These are phyloP conservation scores for Pelargonium australe DNA, from an alignment of 441 rosid genomes.

Conservation along the genomic window DNA sequence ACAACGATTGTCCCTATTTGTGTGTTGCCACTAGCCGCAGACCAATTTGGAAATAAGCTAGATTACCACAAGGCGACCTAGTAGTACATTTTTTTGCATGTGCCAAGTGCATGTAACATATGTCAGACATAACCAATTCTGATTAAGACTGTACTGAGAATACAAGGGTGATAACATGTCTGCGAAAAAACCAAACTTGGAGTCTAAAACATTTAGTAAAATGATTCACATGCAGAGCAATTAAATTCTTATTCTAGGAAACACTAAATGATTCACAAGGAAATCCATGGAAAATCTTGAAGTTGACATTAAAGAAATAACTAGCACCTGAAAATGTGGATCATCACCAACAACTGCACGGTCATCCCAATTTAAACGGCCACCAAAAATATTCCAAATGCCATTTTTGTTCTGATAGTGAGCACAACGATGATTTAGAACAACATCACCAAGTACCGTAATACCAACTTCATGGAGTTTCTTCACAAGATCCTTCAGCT, in stretches of 20 bases:
- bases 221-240: no score
- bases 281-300: not conserved
- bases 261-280: not conserved
- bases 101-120: no score
- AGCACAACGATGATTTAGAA: conserved; percentile 94
- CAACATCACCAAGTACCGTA: conserved; percentile 88
- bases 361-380: conserved; percentile 91
- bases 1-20: no score
- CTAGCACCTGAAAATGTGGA: conserved; percentile 86
- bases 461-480: conserved; percentile 60
- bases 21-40: no score
- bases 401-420: conserved; percentile 78
- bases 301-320: conserved; percentile 3
- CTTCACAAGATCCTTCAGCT: conserved; percentile 68
- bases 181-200: no score
- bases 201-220: no score
- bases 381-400: conserved; percentile 89
- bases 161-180: no score
- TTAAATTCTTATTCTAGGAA: not conserved
- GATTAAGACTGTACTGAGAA: no score
- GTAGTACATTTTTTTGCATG: no score
- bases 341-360: conserved; percentile 89
- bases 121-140: no score
- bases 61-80: no score
- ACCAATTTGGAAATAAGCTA: no score